A percentile compares a stretch with the other conserved stretches of the same genome.
These are phyloP conservation scores for Saksenaea vasiformis DNA, from an alignment of 371 early-diverging fungal genomes.

Conservation along the genomic window DNA sequence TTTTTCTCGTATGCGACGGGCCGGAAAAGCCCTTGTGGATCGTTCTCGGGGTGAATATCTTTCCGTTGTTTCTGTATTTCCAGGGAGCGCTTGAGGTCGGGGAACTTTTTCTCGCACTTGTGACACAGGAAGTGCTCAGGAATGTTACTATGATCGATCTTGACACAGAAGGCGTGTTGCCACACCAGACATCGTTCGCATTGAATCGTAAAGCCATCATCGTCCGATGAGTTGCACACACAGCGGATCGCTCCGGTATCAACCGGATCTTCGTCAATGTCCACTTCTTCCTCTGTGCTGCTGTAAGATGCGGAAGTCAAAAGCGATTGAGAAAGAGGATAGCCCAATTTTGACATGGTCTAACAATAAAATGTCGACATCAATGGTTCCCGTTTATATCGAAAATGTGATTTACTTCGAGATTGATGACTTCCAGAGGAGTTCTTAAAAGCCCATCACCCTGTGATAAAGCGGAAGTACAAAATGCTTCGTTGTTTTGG, in stretches of 20 bases:
- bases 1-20: neutral
- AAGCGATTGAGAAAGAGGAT: slow-evolving; percentile 5
- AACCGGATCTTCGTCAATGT: slow-evolving; percentile 31
- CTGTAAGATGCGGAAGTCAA: slow-evolving; percentile 12
- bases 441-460: neutral
- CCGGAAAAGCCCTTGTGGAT: neutral
- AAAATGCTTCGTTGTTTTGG: neutral
- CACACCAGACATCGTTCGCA: slow-evolving; percentile 94
- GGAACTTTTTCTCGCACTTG: slow-evolving; percentile 64
- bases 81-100: slow-evolving; percentile 31
- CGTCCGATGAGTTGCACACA: slow-evolving; percentile 91
- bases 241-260: slow-evolving; percentile 93
- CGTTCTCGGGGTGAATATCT: slow-evolving; percentile 16
- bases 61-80: neutral
- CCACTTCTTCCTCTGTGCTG: slow-evolving; percentile 22
- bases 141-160: slow-evolving; percentile 58
- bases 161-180: slow-evolving; percentile 93
- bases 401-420: slow-evolving; percentile 13
- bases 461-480: slow-evolving; percentile 1
- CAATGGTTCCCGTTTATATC: neutral
- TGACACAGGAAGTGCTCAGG: slow-evolving; percentile 91
- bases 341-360: slow-evolving; percentile 14
- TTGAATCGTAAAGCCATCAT: slow-evolving; percentile 98
- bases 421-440: neutral
- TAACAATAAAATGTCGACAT: neutral